phyloP scores from a whole-genome alignment of 371 early-diverging fungal species.

The Coemansia sp. region DNA sequence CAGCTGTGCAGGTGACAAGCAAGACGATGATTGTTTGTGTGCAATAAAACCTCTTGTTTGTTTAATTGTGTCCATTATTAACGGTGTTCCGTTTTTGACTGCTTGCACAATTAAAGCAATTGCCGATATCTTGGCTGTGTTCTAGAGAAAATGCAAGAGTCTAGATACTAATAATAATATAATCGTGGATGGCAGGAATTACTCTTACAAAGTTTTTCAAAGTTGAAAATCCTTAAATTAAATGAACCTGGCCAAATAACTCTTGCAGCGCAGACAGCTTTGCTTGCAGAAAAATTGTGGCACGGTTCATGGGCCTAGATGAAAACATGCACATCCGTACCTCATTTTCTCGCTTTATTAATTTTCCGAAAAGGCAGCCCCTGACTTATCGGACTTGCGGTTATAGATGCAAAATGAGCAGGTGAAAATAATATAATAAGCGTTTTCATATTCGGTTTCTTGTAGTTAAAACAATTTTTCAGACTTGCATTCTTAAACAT shows the following conservation, averaged over 20 bases:
- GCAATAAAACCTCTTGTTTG: neutral
- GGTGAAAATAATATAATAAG: neutral
- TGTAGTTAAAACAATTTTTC: neutral
- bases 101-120: neutral
- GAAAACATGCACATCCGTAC: neutral
- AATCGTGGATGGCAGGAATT: neutral
- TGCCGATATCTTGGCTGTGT: neutral
- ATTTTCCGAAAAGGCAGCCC: neutral
- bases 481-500: neutral
- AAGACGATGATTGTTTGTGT: neutral
- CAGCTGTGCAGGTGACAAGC: neutral
- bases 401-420: neutral
- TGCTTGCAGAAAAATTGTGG: neutral
- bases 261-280: constrained; percentile 2
- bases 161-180: neutral
- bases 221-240: constrained; percentile 23
- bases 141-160: neutral
- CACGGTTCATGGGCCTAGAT: neutral
- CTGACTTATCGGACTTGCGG: neutral
- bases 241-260: neutral
- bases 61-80: neutral
- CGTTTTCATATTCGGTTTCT: neutral
- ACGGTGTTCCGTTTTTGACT: neutral
- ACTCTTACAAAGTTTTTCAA: neutral
- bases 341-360: neutral